These are phyloP conservation scores for Phytopythium mirpurense DNA, from an alignment of 352 stramenopile species.

Conservation along the genomic window DNA sequence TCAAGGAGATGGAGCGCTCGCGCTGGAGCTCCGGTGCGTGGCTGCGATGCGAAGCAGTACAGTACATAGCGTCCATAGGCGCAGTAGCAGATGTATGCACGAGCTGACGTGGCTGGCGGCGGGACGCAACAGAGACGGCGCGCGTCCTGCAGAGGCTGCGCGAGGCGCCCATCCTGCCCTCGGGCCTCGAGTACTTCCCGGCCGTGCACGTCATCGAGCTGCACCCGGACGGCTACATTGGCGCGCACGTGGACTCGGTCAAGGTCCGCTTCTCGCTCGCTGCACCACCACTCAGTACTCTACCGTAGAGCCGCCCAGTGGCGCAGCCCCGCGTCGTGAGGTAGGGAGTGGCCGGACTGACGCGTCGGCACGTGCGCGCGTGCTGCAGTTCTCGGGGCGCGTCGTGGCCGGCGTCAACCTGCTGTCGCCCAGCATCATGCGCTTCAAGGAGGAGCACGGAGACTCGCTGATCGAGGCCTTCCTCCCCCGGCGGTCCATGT, in stretches of 20 bases:
- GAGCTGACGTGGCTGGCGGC: too few species aligned
- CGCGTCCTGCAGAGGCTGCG: slow-evolving; percentile 64
- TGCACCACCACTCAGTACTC: too few species aligned
- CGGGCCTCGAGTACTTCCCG: slow-evolving; percentile 62
- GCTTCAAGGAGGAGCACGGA: slow-evolving; percentile 77
- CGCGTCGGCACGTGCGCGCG: too few species aligned
- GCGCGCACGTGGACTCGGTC: slow-evolving; percentile 81
- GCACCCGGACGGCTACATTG: slow-evolving; percentile 78
- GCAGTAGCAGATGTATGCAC: too few species aligned
- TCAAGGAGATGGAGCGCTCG: slow-evolving; percentile 85
- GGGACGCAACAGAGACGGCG: slow-evolving; percentile 62
- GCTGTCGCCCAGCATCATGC: slow-evolving; percentile 79
- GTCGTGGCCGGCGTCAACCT: slow-evolving; percentile 75
- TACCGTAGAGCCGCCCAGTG: too few species aligned
- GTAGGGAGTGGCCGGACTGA: too few species aligned
- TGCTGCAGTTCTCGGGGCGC: slow-evolving; percentile 59
- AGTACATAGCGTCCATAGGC: too few species aligned
- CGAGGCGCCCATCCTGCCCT: slow-evolving; percentile 47
- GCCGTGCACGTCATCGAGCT: slow-evolving; percentile 82
- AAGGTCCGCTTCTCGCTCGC: slow-evolving; percentile 54
- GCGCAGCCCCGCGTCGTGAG: too few species aligned
- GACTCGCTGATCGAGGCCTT: slow-evolving; percentile 62
- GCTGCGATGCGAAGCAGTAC: too few species aligned
- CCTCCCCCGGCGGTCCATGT: slow-evolving; percentile 73
- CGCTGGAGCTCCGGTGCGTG: slow-evolving; percentile 52